Evolutionary conservation across 1,284 basidiomycete genomes (phyloP).

Genomic region (Xanthoconium separans): DNA sequence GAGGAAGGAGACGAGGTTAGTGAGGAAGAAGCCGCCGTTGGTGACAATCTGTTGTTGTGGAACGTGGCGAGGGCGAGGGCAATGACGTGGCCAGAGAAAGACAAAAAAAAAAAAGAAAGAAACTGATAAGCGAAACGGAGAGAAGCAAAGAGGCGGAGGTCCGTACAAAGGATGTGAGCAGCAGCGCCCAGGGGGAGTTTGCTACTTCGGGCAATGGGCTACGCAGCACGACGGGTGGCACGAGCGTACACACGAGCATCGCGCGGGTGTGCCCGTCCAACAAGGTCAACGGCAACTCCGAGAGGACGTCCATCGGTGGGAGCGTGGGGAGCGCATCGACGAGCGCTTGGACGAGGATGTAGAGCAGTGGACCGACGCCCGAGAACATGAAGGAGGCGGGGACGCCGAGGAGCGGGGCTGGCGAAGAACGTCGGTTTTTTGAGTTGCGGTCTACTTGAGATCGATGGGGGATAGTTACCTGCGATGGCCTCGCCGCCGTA

Average conservation of each 20-base stretch:
- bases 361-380: slow-evolving; percentile 56
- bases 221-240: slow-evolving; percentile 59
- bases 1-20: slow-evolving; percentile 66
- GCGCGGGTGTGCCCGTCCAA: slow-evolving; percentile 70
- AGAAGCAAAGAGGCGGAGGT: neutral
- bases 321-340: slow-evolving; percentile 56
- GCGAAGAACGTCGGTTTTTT: neutral
- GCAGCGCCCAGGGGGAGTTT: slow-evolving; percentile 67
- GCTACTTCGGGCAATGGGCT: slow-evolving; percentile 50
- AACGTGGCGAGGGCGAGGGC: neutral
- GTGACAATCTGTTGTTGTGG: slow-evolving; percentile 50
- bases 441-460: neutral
- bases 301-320: slow-evolving; percentile 48
- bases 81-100: too few species aligned
- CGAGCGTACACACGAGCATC: slow-evolving; percentile 66
- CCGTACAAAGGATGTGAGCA: slow-evolving; percentile 64
- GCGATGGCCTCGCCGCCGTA: slow-evolving; percentile 72
- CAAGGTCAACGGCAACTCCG: slow-evolving; percentile 63
- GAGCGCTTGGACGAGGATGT: slow-evolving; percentile 50
- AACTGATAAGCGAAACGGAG: neutral
- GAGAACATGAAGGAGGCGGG: slow-evolving; percentile 72
- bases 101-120: too few species aligned
- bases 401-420: slow-evolving; percentile 62
- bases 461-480: slow-evolving; percentile 36
- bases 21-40: slow-evolving; percentile 73